Evolutionary conservation across 805 yeast species (phyloP).

Genomic region (Wickerhamomyces canadensis): DNA sequence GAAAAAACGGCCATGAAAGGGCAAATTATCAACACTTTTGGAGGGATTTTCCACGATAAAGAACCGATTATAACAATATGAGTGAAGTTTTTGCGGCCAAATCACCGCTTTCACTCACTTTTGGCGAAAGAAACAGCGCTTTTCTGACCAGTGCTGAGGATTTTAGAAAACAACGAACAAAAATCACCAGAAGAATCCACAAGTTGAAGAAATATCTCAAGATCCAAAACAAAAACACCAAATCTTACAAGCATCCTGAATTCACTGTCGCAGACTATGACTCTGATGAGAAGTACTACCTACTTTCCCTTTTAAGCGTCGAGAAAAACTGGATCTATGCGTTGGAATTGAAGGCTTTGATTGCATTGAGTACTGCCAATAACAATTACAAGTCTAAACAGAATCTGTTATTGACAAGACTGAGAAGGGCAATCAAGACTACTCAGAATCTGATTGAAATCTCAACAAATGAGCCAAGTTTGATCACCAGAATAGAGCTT

Average conservation of each 20-base stretch:
- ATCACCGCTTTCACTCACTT: slow-evolving; percentile 29
- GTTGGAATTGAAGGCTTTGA: slow-evolving; percentile 50
- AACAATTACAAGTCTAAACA: slow-evolving; percentile 26
- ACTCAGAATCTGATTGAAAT: slow-evolving; percentile 36
- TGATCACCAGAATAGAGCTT: slow-evolving; percentile 29
- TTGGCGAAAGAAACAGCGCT: slow-evolving; percentile 52
- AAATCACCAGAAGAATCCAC: slow-evolving; percentile 53
- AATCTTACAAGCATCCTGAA: slow-evolving; percentile 46
- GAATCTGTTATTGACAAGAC: slow-evolving; percentile 56
- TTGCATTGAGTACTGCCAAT: slow-evolving; percentile 46
- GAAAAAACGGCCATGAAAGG: too few relatives aligned
- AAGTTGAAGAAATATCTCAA: slow-evolving; percentile 60
- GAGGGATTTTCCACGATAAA: too few relatives aligned
- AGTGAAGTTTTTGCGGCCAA: slow-evolving; percentile 3
- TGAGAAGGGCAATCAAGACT: slow-evolving; percentile 54
- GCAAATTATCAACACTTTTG: too few relatives aligned
- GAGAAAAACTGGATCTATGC: slow-evolving; percentile 76
- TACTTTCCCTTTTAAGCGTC: slow-evolving; percentile 55
- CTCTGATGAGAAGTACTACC: slow-evolving; percentile 46
- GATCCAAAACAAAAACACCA: slow-evolving; percentile 63
- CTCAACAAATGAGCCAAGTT: slow-evolving; percentile 33
- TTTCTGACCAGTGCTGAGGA: slow-evolving; percentile 65
- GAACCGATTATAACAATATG: too few relatives aligned
- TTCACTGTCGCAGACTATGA: slow-evolving; percentile 46
- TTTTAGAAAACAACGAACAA: slow-evolving; percentile 60